Base-by-base conservation (phyloP, 805 yeast species). In the Ogataea populi-albae region DNA sequence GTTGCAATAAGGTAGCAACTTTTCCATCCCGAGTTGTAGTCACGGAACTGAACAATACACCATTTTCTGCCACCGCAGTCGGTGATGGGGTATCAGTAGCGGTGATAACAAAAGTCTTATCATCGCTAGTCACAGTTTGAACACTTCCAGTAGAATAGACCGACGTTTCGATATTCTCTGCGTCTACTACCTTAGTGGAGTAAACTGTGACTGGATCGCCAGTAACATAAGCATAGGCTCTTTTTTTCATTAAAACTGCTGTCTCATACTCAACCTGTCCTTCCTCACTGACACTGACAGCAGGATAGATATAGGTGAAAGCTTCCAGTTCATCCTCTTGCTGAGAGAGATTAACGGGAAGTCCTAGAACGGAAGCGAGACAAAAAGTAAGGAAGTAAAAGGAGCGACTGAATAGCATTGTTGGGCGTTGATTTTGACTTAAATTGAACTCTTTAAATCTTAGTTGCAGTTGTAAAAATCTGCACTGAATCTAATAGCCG, bases 211-310 rank as follows among this genome's bases (percentile, higher is more conserved):
- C 55, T 3, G 59, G 42, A 23, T 33, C 44, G 3, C 50, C 56
- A 7, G 60, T 55, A 19, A 55, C 55, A 22, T 47, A 47, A 4
- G 44, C 57, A 20, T 52, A 40, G 7, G 52, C 57, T 41, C 61
- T 52, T 37, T 54, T 56, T 9, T 52, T 43, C 6, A 36, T 19
- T 6, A 39, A 27, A 20, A 35, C 29, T 4, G 38, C 46, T 4
- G 46, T 42, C 25, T 42, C 41, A 22, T 29, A 24, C 5, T 15
- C 18, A n/a, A 28, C 17, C 12, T 35, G 41, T 7, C 23, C 20
- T 12, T 31, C 41, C 6, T 34, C 41, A 2, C 22, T 27, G 11
- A 38, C 30, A 6, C 23, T 40, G 22, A 36, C 37, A 4, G 37
- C 47, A 17, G 47, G 47, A 22, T 42, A 42, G 4, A 33, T 32